phyloP scores from a whole-genome alignment of 495 filamentous ascomycete species.

The Penicillium angulare region DNA sequence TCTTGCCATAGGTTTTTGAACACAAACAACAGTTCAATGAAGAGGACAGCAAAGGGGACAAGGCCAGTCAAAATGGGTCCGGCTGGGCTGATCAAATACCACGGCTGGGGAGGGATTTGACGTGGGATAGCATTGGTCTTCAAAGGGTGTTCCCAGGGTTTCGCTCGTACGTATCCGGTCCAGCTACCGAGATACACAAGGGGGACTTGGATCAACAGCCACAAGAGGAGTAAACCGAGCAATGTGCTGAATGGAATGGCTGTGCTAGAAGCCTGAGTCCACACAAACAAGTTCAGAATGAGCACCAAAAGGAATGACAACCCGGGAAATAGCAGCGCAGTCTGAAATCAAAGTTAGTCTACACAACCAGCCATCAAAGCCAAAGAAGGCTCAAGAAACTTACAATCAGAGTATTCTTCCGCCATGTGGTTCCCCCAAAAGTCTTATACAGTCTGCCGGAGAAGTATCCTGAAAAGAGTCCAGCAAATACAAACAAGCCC shows the following conservation, averaged over 20 bases:
- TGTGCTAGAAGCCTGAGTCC: constrained; percentile 88
- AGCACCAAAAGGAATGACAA: constrained; percentile 77
- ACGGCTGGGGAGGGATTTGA: constrained; percentile 75
- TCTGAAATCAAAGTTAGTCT: constrained; percentile 40
- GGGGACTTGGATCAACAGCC: constrained; percentile 87
- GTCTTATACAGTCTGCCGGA: constrained; percentile 82
- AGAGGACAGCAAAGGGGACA: constrained; percentile 90
- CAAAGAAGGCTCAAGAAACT: constrained; percentile 10
- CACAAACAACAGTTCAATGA: constrained; percentile 90
- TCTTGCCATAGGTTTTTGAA: constrained; percentile 92
- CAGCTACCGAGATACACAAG: constrained; percentile 85
- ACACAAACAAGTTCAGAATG: constrained; percentile 88
- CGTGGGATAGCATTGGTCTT: constrained; percentile 73
- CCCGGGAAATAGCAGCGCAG: constrained; percentile 81
- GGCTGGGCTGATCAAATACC: constrained; percentile 67
- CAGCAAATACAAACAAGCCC: constrained; percentile 85
- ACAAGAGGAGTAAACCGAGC: constrained; percentile 71
- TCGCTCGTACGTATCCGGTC: constrained; percentile 66
- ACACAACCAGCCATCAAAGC: background rate
- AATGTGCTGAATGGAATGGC: constrained; percentile 88
- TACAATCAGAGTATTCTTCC: constrained; percentile 73
- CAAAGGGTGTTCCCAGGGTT: constrained; percentile 83
- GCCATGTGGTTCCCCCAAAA: constrained; percentile 77
- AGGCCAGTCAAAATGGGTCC: constrained; percentile 72
- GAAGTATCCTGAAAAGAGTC: constrained; percentile 91